Evolutionary conservation across 1,284 basidiomycete genomes (phyloP).

Genomic region (Microbotryum scabiosae): DNA sequence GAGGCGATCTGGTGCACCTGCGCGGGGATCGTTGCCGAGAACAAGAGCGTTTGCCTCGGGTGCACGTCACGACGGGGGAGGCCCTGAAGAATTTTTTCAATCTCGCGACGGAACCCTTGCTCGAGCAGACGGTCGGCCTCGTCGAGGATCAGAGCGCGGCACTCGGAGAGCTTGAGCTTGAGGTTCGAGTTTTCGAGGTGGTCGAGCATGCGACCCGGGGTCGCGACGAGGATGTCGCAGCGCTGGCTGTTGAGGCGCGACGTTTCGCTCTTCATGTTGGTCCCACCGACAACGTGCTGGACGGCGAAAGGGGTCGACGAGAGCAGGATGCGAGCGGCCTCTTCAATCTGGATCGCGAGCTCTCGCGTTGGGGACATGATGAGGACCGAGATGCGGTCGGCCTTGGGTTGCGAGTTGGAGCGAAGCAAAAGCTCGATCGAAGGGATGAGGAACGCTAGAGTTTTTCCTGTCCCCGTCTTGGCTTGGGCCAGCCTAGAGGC

Average conservation of each 20-base stretch:
- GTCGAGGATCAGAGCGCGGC: slow-evolving; percentile 89
- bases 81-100: slow-evolving; percentile 90
- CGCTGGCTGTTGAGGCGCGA: slow-evolving; percentile 91
- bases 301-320: slow-evolving; percentile 18
- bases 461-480: slow-evolving; percentile 93
- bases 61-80: slow-evolving; percentile 64
- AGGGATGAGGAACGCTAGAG: slow-evolving; percentile 91
- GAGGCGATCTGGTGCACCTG: slow-evolving; percentile 68
- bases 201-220: slow-evolving; percentile 86
- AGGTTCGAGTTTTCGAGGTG: slow-evolving; percentile 93
- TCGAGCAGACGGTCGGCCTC: slow-evolving; percentile 98
- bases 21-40: slow-evolving; percentile 99
- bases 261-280: slow-evolving; percentile 85
- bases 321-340: slow-evolving; percentile 71
- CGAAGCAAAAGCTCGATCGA: slow-evolving; percentile 72
- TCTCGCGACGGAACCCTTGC: slow-evolving; percentile 98
- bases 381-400: slow-evolving; percentile 41
- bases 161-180: slow-evolving; percentile 78
- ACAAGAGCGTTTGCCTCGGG: slow-evolving; percentile 85
- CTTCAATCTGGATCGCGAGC: slow-evolving; percentile 94
- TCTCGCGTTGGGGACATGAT: slow-evolving; percentile 95
- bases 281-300: slow-evolving; percentile 65
- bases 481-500: slow-evolving; percentile 68
- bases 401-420: slow-evolving; percentile 24
- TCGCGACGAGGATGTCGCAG: slow-evolving; percentile 72